Conservation (phyloP, 2,329 filamentous ascomycete species). For the Pleomassaria siparia region DNA sequence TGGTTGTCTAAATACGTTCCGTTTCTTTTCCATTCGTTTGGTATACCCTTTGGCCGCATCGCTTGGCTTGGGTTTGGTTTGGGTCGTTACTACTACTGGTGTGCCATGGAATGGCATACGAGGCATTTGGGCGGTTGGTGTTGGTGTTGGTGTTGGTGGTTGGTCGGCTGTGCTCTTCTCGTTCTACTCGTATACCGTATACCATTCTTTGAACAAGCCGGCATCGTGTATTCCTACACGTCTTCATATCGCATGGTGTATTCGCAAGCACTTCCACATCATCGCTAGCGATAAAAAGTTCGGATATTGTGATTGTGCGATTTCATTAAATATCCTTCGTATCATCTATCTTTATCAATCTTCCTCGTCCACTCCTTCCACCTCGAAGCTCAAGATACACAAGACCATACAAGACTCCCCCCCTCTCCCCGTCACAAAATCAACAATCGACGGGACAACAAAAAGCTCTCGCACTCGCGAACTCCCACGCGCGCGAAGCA, state of each 20-base stretch:
- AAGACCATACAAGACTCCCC: neutral
- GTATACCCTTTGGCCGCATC: neutral
- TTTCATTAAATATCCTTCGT: conserved; percentile 8
- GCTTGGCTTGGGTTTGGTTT: neutral
- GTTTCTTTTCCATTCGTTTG: neutral
- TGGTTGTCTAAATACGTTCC: neutral
- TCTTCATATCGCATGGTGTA: neutral
- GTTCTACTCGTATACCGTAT: neutral
- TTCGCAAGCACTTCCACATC: too few relatives aligned
- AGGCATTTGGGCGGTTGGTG: neutral
- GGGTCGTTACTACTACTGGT: too few relatives aligned
- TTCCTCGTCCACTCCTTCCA: neutral
- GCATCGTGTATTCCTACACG: neutral
- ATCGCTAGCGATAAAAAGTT: too few relatives aligned
- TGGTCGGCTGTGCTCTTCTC: neutral
- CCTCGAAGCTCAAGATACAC: neutral
- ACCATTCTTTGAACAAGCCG: neutral
- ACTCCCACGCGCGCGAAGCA: neutral
- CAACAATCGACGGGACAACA: neutral
- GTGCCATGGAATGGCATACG: neutral
- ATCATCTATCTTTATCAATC: conserved; percentile 7
- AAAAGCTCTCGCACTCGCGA: neutral
- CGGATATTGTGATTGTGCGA: too few relatives aligned
- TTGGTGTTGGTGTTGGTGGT: too few relatives aligned
- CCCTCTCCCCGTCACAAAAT: neutral